phyloP scores from a whole-genome alignment of 148 eudicot genomes.

The Gaultheria prostrata region DNA sequence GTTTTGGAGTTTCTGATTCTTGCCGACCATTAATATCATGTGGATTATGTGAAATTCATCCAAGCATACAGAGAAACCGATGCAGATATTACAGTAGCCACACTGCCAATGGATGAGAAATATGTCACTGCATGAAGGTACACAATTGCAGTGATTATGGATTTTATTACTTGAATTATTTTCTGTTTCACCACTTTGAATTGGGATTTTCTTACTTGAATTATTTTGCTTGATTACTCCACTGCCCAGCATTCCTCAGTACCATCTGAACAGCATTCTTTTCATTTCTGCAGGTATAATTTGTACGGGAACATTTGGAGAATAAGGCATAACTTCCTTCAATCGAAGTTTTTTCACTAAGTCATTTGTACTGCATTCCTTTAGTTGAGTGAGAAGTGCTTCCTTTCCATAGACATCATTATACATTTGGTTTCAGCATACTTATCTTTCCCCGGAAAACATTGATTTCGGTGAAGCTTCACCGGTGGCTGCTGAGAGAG shows the following conservation, averaged over 20 bases:
- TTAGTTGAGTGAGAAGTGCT: background rate
- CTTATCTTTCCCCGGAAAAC: background rate
- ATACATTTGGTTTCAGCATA: background rate
- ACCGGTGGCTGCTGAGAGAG: background rate
- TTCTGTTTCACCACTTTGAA: background rate
- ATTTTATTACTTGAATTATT: too few species aligned
- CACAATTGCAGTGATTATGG: background rate
- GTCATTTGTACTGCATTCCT: background rate
- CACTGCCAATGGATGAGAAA: slow-evolving; percentile 88
- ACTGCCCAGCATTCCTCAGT: background rate
- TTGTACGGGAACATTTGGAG: background rate
- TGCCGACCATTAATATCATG: slow-evolving; percentile 88
- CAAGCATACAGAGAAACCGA: slow-evolving; percentile 93
- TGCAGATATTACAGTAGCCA: slow-evolving; percentile 95
- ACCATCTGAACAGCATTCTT: background rate
- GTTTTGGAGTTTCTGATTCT: slow-evolving; percentile 76
- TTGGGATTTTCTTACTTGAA: background rate
- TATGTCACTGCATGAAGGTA: slow-evolving; percentile 96
- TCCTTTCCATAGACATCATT: background rate
- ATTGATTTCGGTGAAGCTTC: background rate
- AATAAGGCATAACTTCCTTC: background rate
- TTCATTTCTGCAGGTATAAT: background rate
- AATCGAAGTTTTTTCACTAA: background rate
- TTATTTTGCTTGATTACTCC: background rate
- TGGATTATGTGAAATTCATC: slow-evolving; percentile 86